Evolutionary conservation across 108 stramenopile genomes (phyloP).

Genomic region (Skeletonema marinoi): DNA sequence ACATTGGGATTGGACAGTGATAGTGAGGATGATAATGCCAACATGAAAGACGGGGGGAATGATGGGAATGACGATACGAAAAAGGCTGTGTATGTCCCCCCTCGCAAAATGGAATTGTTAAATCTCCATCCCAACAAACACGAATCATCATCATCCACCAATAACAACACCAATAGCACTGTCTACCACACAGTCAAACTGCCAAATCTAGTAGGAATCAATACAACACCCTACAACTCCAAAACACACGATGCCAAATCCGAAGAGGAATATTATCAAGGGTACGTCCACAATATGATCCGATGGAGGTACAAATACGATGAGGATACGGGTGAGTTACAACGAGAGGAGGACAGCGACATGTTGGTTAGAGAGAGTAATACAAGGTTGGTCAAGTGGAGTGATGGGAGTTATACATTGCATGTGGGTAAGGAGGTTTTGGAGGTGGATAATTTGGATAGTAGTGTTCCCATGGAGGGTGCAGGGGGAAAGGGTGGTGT

Average conservation of each 20-base stretch:
- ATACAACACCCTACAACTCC: conserved; percentile 68
- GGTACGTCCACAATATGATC: conserved; percentile 77
- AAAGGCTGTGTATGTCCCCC: conserved; percentile 26
- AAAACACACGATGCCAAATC: conserved; percentile 60
- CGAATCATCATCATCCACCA: not conserved
- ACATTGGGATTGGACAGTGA: conserved; percentile 37
- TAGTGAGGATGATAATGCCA: conserved; percentile 37
- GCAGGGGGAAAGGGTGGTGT: not conserved
- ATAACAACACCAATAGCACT: not conserved
- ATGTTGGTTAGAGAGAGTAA: conserved; percentile 65
- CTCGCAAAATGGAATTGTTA: conserved; percentile 47
- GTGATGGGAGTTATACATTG: conserved; percentile 83
- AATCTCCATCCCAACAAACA: conserved; percentile 27
- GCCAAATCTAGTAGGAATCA: conserved; percentile 82
- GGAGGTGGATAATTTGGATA: conserved; percentile 65
- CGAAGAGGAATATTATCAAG: conserved; percentile 67
- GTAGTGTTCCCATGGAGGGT: conserved; percentile 6
- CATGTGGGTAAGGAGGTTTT: conserved; percentile 88
- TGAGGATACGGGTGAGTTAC: conserved; percentile 22
- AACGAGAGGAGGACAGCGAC: conserved; percentile 41
- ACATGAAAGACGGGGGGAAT: not conserved
- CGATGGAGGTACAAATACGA: conserved; percentile 78
- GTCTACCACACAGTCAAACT: conserved; percentile 72
- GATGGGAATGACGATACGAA: not conserved
- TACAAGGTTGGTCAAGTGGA: conserved; percentile 86